Evolutionary conservation across 1,139 yeast genomes (phyloP), one percentile per base, ranked within the genome.

Genomic region (Kazachstania sp.): DNA sequence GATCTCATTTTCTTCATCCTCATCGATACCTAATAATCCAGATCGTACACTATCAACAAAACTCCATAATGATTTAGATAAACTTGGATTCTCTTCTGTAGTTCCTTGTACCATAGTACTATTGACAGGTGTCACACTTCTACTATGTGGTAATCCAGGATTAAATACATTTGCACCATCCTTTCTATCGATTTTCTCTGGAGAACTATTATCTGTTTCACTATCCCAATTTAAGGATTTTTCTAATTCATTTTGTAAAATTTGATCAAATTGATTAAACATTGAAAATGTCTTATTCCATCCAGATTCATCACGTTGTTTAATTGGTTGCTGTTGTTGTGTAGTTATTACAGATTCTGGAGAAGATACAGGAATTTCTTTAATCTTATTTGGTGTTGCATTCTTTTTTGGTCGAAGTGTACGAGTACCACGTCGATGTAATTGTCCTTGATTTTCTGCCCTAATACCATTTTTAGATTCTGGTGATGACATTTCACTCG

Each of bases 201-300:
- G 54, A 18, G 45, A 44, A n/a, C 46, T 43, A 20, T 35, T 39
- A 16, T 43, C 48, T 28, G 50, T 26, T 31, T 38, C 49, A 35
- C 50, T 55, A 51, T 63, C 61, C 69, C 68, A 30, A 68, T 63
- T 64, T 20, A 69, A 57, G 19, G 79, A 65, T 61, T 77, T 72
- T 56, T 83, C 90, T 52, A 83, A 71, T 59, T 83, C 90, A 48
- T 72, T 75, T 58, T 79, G 86, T 29, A 83, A 67, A 66, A 82
- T 71, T 44, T 76, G 77, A 61, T 83, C 92, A 57, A 83, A 75
- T 52, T 81, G 87, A 55, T 81, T 86, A 40, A 83, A 71, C 49
- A 82, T 70, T 39, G 72, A 76, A 42, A 83, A 69, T 1, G 90
- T 86, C 54, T 77, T 81, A 2, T 71, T 54, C 71, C 72, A 65